Percentiles rank a stretch among this genome's conserved stretches.
phyloP scores from a whole-genome alignment of 1,139 yeast genomes.

The Wickerhamomyces sp. region DNA sequence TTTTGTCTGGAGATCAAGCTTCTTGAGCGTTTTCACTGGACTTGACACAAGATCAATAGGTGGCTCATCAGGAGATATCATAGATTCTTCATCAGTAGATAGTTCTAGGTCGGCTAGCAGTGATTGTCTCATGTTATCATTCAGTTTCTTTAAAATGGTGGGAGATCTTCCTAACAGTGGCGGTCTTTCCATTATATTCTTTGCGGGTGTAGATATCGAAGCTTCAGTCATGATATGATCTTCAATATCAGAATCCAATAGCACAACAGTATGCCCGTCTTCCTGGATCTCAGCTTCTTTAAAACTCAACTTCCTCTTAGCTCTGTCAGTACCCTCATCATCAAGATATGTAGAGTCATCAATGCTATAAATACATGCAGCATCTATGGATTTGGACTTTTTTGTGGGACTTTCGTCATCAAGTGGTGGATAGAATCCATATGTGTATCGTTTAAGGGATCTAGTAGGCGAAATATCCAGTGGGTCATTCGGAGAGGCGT shows the following conservation, averaged over 20 bases:
- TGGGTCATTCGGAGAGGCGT: not conserved
- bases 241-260: slow-evolving; percentile 1
- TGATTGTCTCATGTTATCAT: not conserved
- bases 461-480: not conserved
- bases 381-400: not conserved
- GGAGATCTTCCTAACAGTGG: not conserved
- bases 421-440: not conserved
- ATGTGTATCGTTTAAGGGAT: not conserved
- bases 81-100: not conserved
- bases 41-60: no score
- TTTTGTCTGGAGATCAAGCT: not conserved
- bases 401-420: not conserved
- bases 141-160: not conserved
- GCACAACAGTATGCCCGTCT: not conserved
- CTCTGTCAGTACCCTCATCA: not conserved
- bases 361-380: slow-evolving; percentile 1
- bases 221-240: not conserved
- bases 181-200: not conserved
- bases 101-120: not conserved
- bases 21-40: not conserved
- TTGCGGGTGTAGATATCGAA: not conserved
- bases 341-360: slow-evolving; percentile 1
- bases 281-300: slow-evolving; percentile 1
- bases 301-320: slow-evolving; percentile 3
- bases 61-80: no score